These are phyloP conservation scores for Pseudogymnoascus sp. DNA, from an alignment of 2,329 filamentous ascomycete genomes.

Conservation along the genomic window DNA sequence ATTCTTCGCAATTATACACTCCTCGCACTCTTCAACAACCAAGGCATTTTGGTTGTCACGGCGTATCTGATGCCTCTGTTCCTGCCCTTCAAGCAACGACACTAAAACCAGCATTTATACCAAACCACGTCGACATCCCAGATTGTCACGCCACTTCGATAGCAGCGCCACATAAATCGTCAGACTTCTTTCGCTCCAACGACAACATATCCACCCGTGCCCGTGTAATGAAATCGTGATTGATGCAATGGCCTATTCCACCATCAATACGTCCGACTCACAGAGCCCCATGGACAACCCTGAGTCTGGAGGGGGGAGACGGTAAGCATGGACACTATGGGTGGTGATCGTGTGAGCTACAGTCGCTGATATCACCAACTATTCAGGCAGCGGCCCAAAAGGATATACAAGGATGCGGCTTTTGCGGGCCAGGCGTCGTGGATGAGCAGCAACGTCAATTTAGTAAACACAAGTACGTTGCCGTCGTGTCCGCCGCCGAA, in stretches of 20 bases:
- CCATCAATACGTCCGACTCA: background rate
- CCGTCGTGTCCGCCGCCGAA: constrained; percentile 1
- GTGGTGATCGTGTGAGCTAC: background rate
- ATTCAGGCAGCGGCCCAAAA: constrained; percentile 20
- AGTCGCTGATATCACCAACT: constrained; percentile 3
- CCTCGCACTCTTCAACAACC: background rate
- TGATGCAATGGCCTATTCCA: background rate
- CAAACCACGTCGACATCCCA: background rate
- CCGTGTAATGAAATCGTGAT: background rate
- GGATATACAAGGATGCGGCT: constrained; percentile 60
- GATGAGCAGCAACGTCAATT: constrained; percentile 85
- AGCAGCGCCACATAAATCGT: background rate
- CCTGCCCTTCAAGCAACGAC: background rate
- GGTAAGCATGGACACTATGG: background rate
- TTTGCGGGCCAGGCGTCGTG: constrained; percentile 70
- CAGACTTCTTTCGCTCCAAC: background rate
- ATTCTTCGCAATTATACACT: background rate
- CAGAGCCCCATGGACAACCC: background rate
- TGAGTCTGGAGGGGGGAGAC: background rate
- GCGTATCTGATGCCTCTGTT: background rate
- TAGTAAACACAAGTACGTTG: constrained; percentile 83
- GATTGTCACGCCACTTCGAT: background rate
- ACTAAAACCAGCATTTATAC: constrained; percentile 1
- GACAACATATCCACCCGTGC: background rate
- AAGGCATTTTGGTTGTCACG: background rate